These are phyloP conservation scores for Backusella mclennaniae DNA, from an alignment of 192 early-diverging fungal species.

Conservation along the genomic window DNA sequence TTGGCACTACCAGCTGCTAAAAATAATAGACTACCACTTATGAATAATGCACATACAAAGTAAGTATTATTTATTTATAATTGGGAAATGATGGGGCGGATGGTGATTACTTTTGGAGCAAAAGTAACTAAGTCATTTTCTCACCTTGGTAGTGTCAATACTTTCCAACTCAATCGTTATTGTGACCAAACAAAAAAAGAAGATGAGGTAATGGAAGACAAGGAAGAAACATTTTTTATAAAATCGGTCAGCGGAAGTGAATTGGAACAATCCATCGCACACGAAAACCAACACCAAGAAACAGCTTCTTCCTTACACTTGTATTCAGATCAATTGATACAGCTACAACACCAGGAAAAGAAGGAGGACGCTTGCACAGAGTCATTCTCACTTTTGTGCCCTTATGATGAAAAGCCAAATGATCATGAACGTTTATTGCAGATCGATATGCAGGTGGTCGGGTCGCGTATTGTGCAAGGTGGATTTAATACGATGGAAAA, in stretches of 20 bases:
- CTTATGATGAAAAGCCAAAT: slow-evolving; percentile 24
- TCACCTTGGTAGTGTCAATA: background rate
- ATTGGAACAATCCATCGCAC: background rate
- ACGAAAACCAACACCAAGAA: background rate
- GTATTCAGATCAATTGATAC: background rate
- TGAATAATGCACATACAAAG: slow-evolving; percentile 1
- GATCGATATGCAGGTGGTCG: slow-evolving; percentile 72
- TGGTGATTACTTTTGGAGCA: background rate
- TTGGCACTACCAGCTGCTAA: background rate
- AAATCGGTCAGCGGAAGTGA: slow-evolving; percentile 3
- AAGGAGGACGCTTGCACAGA: background rate
- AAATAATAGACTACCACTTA: background rate
- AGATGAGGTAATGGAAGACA: slow-evolving; percentile 1
- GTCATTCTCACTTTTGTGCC: slow-evolving; percentile 35
- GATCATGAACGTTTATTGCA: slow-evolving; percentile 52
- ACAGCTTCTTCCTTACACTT: background rate
- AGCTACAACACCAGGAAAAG: background rate
- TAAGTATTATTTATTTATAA: background rate
- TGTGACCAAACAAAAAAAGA: slow-evolving; percentile 4
- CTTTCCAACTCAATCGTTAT: slow-evolving; percentile 4
- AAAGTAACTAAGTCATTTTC: background rate
- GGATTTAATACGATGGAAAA: slow-evolving; percentile 5
- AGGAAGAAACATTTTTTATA: slow-evolving; percentile 1
- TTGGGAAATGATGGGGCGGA: background rate
- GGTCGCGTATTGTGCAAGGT: slow-evolving; percentile 51